phyloP scores from a whole-genome alignment of 768 basidiomycete genomes.

The Amanita muscaria region DNA sequence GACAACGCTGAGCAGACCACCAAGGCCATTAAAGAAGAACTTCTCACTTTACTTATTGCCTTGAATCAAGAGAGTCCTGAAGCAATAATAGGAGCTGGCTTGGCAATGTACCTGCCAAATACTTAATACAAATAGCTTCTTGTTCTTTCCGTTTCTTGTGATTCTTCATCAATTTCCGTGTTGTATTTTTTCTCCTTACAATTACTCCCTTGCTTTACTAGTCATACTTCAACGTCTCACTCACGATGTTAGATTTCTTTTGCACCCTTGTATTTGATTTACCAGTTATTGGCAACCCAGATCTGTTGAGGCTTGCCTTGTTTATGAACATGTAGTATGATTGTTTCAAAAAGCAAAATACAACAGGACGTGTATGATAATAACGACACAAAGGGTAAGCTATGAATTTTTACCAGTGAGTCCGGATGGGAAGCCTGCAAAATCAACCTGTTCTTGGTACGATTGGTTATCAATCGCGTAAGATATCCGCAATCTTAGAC shows the following conservation, averaged over 20 bases:
- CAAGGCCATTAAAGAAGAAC: conserved; percentile 65
- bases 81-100: conserved; percentile 75
- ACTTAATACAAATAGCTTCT: no score
- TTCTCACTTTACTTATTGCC: conserved; percentile 64
- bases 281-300: no score
- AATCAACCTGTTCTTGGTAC: conserved; percentile 91
- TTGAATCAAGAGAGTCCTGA: conserved; percentile 70
- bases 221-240: neutral
- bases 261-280: no score
- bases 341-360: no score
- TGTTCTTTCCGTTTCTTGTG: conserved; percentile 8
- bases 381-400: neutral
- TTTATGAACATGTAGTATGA: no score
- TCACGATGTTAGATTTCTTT: no score
- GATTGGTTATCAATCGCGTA: conserved; percentile 61
- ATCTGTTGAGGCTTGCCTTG: no score
- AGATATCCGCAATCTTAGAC: conserved; percentile 78
- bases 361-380: no score
- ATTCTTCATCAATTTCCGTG: conserved; percentile 8
- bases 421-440: conserved; percentile 77
- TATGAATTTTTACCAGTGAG: conserved; percentile 45
- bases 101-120: conserved; percentile 46
- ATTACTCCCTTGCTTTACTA: conserved; percentile 5
- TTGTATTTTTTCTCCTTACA: conserved; percentile 11
- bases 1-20: conserved; percentile 66